Evolutionary conservation across 2,329 filamentous ascomycete genomes (phyloP), one percentile per base, ranked within the genome.

Genomic region (Paecilomyces variotii): DNA sequence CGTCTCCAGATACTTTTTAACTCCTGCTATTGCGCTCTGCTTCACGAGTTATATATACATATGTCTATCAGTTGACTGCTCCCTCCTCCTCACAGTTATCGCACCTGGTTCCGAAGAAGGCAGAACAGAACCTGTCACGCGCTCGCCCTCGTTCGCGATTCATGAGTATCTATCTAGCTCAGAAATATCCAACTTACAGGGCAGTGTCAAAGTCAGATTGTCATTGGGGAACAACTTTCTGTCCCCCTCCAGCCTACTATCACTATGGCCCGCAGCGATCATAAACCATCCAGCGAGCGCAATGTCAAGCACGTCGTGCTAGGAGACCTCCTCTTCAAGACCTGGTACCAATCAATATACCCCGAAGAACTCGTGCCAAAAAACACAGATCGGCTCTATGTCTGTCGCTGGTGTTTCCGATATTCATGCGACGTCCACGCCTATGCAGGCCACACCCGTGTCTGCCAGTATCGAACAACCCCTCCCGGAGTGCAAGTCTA

Each of bases 291-390:
- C 53, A 64, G 80, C 9, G 86, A 88, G 65, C 88, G 89, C 59
- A 96, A 95, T 72, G 88, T 97, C 63, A 85, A 91, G 69, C 89
- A 90, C 70, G 90, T 97, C 56, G 87, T 96, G 57, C 80, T 97
- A 61, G 93, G 92, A 3, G 85, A 91, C 67, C 80, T 94, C 32
- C 85, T 87, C 67, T 95, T 97, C 77, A 86, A 87, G 66, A 89
- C 92, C 2, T 96, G 92, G 91, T 97, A 94, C 72, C 90, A 91
- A 6, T 95, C 90, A 14, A 94, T 92, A 73, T 96, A 97, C 72
- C 76, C 85, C 4, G 79, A 96, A 84, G 79, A 91, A 66, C 81
- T 90, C 32, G 75, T 78, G 53, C 68, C 68, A 58, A 77, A 75
- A 60, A 71, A 76, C 39, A 70, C 72, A 14, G 84, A 87, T 63